phyloP scores from a whole-genome alignment of 306 rosid genomes.

The Benincasa hispida region DNA sequence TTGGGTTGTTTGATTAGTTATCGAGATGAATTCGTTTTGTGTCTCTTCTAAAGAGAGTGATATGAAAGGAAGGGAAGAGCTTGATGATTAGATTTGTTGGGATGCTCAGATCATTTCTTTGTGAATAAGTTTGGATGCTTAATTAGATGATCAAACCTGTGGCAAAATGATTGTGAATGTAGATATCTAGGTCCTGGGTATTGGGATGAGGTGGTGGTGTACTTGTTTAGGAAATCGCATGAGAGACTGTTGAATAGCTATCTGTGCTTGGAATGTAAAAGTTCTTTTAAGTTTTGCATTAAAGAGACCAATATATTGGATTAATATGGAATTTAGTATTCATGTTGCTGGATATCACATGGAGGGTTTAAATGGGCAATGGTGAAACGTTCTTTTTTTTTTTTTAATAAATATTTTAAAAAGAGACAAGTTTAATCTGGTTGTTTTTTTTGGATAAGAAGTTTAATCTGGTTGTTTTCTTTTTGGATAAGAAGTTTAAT shows the following conservation, averaged over 20 bases:
- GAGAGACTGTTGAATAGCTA: too few species aligned
- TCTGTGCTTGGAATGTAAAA: not conserved
- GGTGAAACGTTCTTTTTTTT: too few species aligned
- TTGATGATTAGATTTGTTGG: not conserved
- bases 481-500: too few species aligned
- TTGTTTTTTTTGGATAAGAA: too few species aligned
- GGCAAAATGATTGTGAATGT: not conserved
- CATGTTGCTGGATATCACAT: not conserved
- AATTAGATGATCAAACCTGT: not conserved
- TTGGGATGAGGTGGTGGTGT: not conserved
- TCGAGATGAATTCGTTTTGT: not conserved
- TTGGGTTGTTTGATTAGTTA: not conserved
- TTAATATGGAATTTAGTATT: not conserved
- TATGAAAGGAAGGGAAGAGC: not conserved
- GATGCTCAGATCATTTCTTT: not conserved
- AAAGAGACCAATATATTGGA: not conserved
- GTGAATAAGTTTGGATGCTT: not conserved
- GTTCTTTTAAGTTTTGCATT: not conserved
- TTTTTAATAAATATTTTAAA: too few species aligned
- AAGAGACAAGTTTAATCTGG: too few species aligned
- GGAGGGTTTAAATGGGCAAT: not conserved
- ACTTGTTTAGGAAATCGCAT: not conserved
- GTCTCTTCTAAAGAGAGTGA: not conserved
- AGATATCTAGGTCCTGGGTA: not conserved
- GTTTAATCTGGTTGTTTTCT: too few species aligned